Evolutionary conservation across 352 stramenopile genomes (phyloP).

Genomic region (Globisporangium yorkense): DNA sequence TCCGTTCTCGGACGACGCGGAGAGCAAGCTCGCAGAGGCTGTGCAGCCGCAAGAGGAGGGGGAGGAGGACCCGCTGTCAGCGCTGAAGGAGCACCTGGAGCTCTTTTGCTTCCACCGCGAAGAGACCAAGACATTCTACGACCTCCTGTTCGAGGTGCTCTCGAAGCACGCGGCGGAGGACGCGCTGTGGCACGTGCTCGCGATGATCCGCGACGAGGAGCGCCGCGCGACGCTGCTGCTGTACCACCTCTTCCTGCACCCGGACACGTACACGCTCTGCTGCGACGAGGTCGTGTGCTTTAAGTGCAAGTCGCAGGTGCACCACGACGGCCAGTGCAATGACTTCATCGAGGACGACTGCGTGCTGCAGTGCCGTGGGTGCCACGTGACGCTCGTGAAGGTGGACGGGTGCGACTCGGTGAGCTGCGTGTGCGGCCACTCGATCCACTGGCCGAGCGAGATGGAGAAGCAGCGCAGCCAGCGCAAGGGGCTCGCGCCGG

Average conservation of each 20-base stretch:
- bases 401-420: conserved; percentile 55
- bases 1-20: conserved; percentile 6
- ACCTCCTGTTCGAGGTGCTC: conserved; percentile 25
- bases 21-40: conserved; percentile 2
- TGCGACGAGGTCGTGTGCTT: conserved; percentile 44
- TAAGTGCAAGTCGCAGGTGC: conserved; percentile 48
- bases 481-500: conserved; percentile 35
- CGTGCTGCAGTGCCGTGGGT: conserved; percentile 47
- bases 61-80: conserved; percentile 14
- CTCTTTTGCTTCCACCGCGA: conserved; percentile 38
- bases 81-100: conserved; percentile 15
- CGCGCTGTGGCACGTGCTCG: conserved; percentile 28
- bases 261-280: conserved; percentile 40
- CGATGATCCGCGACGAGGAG: conserved; percentile 44
- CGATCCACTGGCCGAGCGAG: conserved; percentile 45
- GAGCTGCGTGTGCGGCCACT: conserved; percentile 41
- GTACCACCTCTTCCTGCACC: conserved; percentile 34
- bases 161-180: conserved; percentile 9
- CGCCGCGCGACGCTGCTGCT: conserved; percentile 45
- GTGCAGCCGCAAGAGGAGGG: conserved; percentile 16
- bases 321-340: conserved; percentile 39
- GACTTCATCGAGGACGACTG: conserved; percentile 52
- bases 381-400: conserved; percentile 54
- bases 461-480: conserved; percentile 42
- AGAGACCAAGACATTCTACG: conserved; percentile 25